These are phyloP conservation scores for Conidiobolus incongruus DNA, from an alignment of 371 early-diverging fungal species.

Conservation along the genomic window DNA sequence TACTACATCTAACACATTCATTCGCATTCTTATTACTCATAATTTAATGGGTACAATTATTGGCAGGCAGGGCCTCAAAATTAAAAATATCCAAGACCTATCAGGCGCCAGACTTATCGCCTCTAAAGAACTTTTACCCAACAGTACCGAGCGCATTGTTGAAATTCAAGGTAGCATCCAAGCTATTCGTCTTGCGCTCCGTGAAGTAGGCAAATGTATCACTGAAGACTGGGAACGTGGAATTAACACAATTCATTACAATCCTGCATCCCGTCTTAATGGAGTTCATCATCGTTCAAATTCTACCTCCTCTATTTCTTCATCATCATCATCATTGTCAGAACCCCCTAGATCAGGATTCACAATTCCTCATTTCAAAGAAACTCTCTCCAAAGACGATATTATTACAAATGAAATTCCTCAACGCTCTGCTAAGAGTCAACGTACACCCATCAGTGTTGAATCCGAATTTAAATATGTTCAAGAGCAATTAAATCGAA, in stretches of 20 bases:
- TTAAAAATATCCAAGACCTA: constrained; percentile 65
- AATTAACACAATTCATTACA: constrained; percentile 38
- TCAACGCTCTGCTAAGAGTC: too few relatives aligned
- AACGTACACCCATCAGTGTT: too few relatives aligned
- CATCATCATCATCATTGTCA: too few relatives aligned
- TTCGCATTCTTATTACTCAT: constrained; percentile 63
- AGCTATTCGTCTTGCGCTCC: constrained; percentile 46
- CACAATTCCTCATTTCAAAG: too few relatives aligned
- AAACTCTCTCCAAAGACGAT: too few relatives aligned
- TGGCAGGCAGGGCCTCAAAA: constrained; percentile 64
- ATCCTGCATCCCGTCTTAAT: constrained; percentile 11
- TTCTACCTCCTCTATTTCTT: too few relatives aligned
- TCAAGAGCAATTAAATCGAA: too few relatives aligned
- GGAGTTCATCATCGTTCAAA: too few relatives aligned
- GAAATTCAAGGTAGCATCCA: constrained; percentile 57
- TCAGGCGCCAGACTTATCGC: constrained; percentile 62
- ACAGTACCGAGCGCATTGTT: constrained; percentile 64
- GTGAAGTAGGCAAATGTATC: constrained; percentile 48
- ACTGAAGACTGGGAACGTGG: constrained; percentile 45
- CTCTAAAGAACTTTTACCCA: constrained; percentile 61
- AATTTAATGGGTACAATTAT: constrained; percentile 76
- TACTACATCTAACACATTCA: constrained; percentile 9
- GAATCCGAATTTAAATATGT: too few relatives aligned
- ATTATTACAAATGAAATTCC: too few relatives aligned
- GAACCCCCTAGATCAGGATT: too few relatives aligned